phyloP scores from a whole-genome alignment of 768 basidiomycete species.

The Agrocybe pediades region DNA sequence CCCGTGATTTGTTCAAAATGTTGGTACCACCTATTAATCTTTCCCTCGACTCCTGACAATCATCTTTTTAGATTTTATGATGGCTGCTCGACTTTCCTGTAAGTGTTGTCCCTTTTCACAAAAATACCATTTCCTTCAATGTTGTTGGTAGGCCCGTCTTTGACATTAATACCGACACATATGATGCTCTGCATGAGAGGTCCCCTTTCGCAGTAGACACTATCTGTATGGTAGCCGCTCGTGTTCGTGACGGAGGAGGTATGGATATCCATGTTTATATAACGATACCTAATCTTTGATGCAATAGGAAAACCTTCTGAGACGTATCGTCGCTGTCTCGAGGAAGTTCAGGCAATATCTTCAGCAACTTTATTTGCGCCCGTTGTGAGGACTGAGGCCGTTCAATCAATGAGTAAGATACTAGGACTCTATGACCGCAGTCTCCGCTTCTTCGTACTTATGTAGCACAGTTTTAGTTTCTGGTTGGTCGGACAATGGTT shows the following conservation, averaged over 20 bases:
- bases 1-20: slow-evolving; percentile 86
- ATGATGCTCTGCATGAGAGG: slow-evolving; percentile 80
- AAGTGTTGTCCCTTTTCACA: slow-evolving; percentile 7
- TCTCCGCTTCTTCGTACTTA: slow-evolving; percentile 4
- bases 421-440: neutral
- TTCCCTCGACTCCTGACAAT: slow-evolving; percentile 2
- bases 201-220: slow-evolving; percentile 93
- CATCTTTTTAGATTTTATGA: slow-evolving; percentile 69
- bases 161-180: slow-evolving; percentile 81
- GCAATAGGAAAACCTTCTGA: slow-evolving; percentile 71
- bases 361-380: slow-evolving; percentile 87
- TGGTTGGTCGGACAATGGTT: slow-evolving; percentile 95
- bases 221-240: slow-evolving; percentile 92
- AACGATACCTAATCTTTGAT: slow-evolving; percentile 8
- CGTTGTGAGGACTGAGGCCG: slow-evolving; percentile 81
- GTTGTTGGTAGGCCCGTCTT: slow-evolving; percentile 64
- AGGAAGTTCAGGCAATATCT: slow-evolving; percentile 86
- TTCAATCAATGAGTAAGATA: slow-evolving; percentile 89
- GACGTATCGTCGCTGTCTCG: slow-evolving; percentile 67
- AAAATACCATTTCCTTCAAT: neutral
- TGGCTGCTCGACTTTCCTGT: slow-evolving; percentile 71
- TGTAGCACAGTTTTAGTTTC: slow-evolving; percentile 72
- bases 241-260: slow-evolving; percentile 91
- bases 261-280: slow-evolving; percentile 18
- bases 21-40: slow-evolving; percentile 34